Conservation (phyloP, 2,329 filamentous ascomycete genomes). For the Nemania sp. region DNA sequence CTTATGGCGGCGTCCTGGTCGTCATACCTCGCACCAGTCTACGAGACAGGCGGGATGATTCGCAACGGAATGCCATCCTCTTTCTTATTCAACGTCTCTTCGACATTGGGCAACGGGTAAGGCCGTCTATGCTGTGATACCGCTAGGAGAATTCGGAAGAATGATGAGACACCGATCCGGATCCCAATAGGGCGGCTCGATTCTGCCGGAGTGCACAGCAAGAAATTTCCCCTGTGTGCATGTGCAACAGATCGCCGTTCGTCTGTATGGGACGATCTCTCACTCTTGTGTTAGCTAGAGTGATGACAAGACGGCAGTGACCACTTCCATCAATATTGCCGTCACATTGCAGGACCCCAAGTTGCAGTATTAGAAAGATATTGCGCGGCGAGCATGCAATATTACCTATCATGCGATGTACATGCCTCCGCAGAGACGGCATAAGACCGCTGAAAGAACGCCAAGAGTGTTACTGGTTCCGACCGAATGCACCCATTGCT, state of each 20-base stretch:
- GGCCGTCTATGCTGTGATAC: conserved; percentile 38
- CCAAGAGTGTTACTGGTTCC: conserved; percentile 5
- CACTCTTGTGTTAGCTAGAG: conserved; percentile 17
- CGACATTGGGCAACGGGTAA: conserved; percentile 21
- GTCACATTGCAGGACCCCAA: conserved; percentile 29
- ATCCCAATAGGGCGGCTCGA: conserved; percentile 41
- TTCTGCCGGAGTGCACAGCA: conserved; percentile 40
- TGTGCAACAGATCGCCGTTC: conserved; percentile 38
- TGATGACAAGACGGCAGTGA: conserved; percentile 25
- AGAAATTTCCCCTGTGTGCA: conserved; percentile 26
- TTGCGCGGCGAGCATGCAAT: conserved; percentile 12
- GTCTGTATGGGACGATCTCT: conserved; percentile 25
- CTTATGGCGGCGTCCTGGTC: neutral
- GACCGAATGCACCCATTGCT: conserved; percentile 5
- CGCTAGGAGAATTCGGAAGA: conserved; percentile 41
- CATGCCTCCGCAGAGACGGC: conserved; percentile 5
- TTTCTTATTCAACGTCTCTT: conserved; percentile 35
- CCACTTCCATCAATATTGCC: conserved; percentile 21
- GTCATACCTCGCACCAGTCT: conserved; percentile 21
- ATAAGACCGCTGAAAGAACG: conserved; percentile 1
- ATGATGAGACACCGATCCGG: conserved; percentile 41
- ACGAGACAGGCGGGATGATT: conserved; percentile 36
- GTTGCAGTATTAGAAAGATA: conserved; percentile 21
- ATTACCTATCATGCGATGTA: neutral
- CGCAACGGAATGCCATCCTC: conserved; percentile 23